Evolutionary conservation across 2,329 filamentous ascomycete genomes (phyloP), one percentile per base, ranked within the genome.

Genomic region (Colletotrichum phormii): DNA sequence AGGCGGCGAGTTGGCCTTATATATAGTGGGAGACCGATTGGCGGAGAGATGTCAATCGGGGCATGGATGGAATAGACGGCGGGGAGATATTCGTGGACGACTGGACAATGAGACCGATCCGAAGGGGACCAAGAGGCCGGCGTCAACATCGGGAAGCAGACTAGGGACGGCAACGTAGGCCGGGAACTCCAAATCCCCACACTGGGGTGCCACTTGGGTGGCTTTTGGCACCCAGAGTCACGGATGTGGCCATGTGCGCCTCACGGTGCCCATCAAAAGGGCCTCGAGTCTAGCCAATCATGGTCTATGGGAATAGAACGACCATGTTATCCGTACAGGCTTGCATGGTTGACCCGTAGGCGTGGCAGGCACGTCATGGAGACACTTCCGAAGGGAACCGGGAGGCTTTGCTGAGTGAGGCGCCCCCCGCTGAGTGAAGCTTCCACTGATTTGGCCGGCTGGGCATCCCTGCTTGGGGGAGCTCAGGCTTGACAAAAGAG

Each of bases 141-240:
- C 71, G 70, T 49, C 37, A 46, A 72, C 24, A 31, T 64, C 71
- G 71, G 71, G 68, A 72, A 70, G 49, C 26, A 72, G 55, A 57
- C 46, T 29, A 46, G 59, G 54, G 46, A 60, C 71, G 71, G 66
- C 71, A 72, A 72, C 46, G 35, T 54, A 64, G 49, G 29, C 66
- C 66, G 66, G 71, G 60, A 72, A 70, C 66, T 70, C 67, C 71
- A 72, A 71, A 49, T 64, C 60, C 35, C 66, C 71, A 59, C 53
- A 57, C 18, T 57, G 13, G 29, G 49, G 22, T n/a, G 61, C 42
- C 29, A 18, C 42, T 13, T 51, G 6, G 22, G 7, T 51, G 49
- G 18, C 26, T 33, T 63, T 8, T 51, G n/a, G 18, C 29, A 37
- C 35, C 31, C n/a, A 49, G 42, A 22, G 18, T 49, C 42, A 49